phyloP scores from a whole-genome alignment of 73 alveolate species.

The Paramecium caudatum region DNA sequence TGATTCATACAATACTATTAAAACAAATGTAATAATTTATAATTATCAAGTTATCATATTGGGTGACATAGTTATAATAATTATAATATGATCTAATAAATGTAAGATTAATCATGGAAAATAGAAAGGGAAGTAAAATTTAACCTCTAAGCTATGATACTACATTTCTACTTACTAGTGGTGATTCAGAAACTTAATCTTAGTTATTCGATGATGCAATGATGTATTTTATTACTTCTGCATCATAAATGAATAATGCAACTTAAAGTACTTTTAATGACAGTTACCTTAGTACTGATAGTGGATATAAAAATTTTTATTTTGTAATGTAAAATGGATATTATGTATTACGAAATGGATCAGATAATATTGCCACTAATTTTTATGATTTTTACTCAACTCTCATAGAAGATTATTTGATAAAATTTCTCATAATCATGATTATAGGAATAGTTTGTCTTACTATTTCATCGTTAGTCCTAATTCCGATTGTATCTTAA shows the following conservation, averaged over 20 bases:
- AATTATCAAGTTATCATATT: neutral
- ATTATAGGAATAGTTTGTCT: slow-evolving; percentile 19
- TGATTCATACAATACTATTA: neutral
- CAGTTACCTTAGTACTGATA: neutral
- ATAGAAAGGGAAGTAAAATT: neutral
- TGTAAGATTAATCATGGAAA: slow-evolving; percentile 32
- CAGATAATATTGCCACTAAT: slow-evolving; percentile 57
- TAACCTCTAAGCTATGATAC: neutral
- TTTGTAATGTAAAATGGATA: slow-evolving; percentile 70
- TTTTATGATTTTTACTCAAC: slow-evolving; percentile 54
- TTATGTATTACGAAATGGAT: slow-evolving; percentile 70
- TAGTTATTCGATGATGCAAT: slow-evolving; percentile 21
- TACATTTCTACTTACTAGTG: neutral
- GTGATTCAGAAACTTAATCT: neutral
- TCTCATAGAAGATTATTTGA: slow-evolving; percentile 56
- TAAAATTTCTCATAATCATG: slow-evolving; percentile 40
- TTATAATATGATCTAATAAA: slow-evolving; percentile 1
- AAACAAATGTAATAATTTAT: no score
- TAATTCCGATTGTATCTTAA: slow-evolving; percentile 62
- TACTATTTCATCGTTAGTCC: slow-evolving; percentile 50
- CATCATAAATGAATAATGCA: neutral
- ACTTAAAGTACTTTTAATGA: neutral
- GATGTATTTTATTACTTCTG: slow-evolving; percentile 39
- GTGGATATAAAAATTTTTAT: slow-evolving; percentile 66
- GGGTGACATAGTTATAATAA: slow-evolving; percentile 4